Base-by-base conservation (phyloP, 2,329 filamentous ascomycete genomes). In the Microsporum audouinii region DNA sequence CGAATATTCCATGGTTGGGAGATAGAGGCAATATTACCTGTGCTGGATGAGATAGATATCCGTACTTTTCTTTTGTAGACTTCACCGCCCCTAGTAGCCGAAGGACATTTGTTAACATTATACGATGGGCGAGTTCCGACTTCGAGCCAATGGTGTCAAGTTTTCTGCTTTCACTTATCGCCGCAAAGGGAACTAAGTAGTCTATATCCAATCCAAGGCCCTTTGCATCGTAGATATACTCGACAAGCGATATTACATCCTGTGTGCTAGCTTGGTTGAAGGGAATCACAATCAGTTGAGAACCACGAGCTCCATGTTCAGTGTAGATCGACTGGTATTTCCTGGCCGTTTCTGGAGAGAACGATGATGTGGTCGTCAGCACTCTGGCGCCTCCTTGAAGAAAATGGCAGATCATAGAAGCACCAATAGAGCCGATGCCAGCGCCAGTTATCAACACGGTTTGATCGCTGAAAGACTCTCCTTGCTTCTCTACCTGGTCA, bases 1-100 rank as follows among this genome's bases (percentile, higher is more conserved):
- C 76, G 58, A 79, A 76, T 1, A 66, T 69, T 38, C 77, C 76
- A 56, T 76, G 74, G 60, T 79, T 79, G 5, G 76, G 76, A 0
- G 76, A 78, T 39, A 78, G 69, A 0, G 76, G 76, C 3, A 78
- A 63, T 6, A 78, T 62, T 1, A 77, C 73, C 38, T 72, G 69
- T 0, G 76, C 70, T 6, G 75, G 77, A 12, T 71, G 66, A 1
- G 69, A 71, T 17, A 63, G 58, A 56, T 69, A 66, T 5, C 69
- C 66, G 5, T 66, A 66, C n/a, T 60, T 59, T 45, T 68, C 66
- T 62, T 75, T 75, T 4, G 67, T 60, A 5, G 63, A 49, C 59
- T 71, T 71, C 31, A 78, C 66, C 2, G 62, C 62, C 1, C 76
- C 75, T 33, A 77, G 65, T 6, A 77, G 66, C 1, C 76, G 70